Base-by-base conservation (phyloP, 1,284 basidiomycete genomes). In the Boletus sp. region DNA sequence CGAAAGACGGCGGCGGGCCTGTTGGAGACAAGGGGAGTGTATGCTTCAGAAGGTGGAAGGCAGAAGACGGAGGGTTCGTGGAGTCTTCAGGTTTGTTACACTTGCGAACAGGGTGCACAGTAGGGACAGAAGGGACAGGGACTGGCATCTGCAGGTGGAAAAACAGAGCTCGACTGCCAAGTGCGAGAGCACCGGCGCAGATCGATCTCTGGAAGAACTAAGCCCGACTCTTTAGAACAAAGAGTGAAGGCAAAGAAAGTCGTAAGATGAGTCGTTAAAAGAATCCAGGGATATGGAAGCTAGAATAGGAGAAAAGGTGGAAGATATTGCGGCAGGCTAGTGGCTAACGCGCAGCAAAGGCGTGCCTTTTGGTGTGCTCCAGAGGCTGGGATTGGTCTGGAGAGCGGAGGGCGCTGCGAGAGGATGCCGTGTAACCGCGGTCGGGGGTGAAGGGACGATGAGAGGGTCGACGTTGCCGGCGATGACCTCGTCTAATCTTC, bases 261-360 rank as follows among this genome's bases (percentile, higher is more conserved):
- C 76, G 75, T 77, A 73, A 74, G 63, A 68, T 70, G 65, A 72
- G 81, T 87, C 85, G 86, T 87, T 27, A 79, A 79, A 83, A 70
- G 74, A 69, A 71, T 57, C 37, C 85, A 88, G 79, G 80, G 75
- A 57, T 71, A 60, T 64, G 72, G 71, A 69, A 68, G 71, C 31
- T 73, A 67, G 58, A 59, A 70, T 74, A 75, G 64, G 69, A 72
- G 71, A 60, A 63, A 63, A 60, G 33, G 69, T 66, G 73, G 65
- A 44, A 52, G 63, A 55, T 43, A 60, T 51, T 71, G 73, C 71
- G 73, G 78, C 63, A 70, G 71, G 47, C 9, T 37, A 62, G 75
- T 88, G 90, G 89, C 89, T 80, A 81, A 92, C 90, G 90, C 90
- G 81, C 90, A 92, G 81, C 87, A 82, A 92, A 92, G 90, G 90